Evolutionary conservation across 805 yeast species (phyloP), one percentile per base, ranked within the genome.

Genomic region (Jamesozyma spencerorum): DNA sequence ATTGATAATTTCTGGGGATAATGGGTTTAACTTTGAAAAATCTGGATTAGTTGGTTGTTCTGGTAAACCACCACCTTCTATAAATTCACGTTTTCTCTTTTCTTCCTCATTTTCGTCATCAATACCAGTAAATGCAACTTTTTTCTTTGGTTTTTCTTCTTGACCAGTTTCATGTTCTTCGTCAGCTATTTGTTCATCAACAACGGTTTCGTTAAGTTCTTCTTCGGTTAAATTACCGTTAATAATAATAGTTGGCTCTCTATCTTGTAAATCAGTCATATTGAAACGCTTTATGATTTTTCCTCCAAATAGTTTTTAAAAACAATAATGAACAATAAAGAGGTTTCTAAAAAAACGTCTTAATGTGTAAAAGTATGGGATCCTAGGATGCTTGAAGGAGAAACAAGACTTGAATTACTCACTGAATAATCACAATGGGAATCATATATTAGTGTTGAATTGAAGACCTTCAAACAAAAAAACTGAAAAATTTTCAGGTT

Each of bases 1-100:
- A 65, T 85, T 85, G 68, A 92, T 92, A 61, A 92, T 94, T 59
- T 88, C 98, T 40, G 95, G 92, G 6, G 94, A 81, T 47, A 85
- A 70, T 27, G 98, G 97, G 36, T 90, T 85, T 67, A 92, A 68
- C 50, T 68, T 60, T 31, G 82, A 50, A 57, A 90, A 82, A 60
- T 88, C 96, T 43, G 94, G 94, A 66, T 85, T 71, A 31, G 74
- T 81, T 43, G 96, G 95, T 68, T 92, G 98, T 63, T 84, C 95
- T 41, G 98, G 98, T 44, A 92, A 75, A 39, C 98, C 98, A 44
- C 97, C 97, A 63, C 97, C 96, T 65, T 86, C 97, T 72, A 85
- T 94, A 54, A 92, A 88, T 63, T 90, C 97, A 58, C 78, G 73
- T 55, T 73, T 72, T 55, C 86, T 80, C 46, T 73, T 75, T 63